A percentile compares a stretch with the other conserved stretches of the same genome.
Conservation (phyloP, 2,329 filamentous ascomycete genomes). For the Aureobasidium subglaciale region DNA sequence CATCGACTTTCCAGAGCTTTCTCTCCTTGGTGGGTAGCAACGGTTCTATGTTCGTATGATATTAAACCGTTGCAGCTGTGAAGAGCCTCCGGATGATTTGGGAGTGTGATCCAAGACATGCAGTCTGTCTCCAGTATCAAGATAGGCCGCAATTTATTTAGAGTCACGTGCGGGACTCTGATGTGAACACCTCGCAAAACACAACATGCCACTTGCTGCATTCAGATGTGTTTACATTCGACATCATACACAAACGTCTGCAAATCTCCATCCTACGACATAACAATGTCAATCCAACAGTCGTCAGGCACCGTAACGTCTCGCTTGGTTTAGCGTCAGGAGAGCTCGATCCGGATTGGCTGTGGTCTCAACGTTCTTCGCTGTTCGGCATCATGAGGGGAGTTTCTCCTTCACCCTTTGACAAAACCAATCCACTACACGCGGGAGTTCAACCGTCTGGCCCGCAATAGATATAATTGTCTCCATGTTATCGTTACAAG, state of each 20-base stretch:
- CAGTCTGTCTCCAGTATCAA: not conserved
- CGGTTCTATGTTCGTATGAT: slow-evolving; percentile 9
- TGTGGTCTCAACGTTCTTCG: not conserved
- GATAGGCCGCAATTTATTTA: not conserved
- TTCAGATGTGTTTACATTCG: not conserved
- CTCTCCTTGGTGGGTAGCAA: not conserved
- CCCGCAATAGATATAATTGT: slow-evolving; percentile 10
- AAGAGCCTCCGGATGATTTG: not conserved
- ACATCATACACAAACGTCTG: not conserved
- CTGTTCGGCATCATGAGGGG: not conserved
- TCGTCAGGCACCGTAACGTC: not conserved
- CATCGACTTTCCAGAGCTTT: not conserved
- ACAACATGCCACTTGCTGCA: not conserved
- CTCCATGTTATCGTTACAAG: slow-evolving; percentile 8
- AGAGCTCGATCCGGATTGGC: slow-evolving; percentile 10
- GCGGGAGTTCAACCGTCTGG: slow-evolving; percentile 5
- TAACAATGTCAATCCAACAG: not conserved
- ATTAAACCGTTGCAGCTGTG: slow-evolving; percentile 12
- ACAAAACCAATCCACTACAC: not conserved
- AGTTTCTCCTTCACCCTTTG: not conserved
- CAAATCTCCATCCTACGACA: slow-evolving; percentile 6
- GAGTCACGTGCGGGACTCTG: not conserved
- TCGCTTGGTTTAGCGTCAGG: slow-evolving; percentile 12
- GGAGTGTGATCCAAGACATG: not conserved
- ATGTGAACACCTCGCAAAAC: not conserved